A percentile compares a stretch with the other conserved stretches of the same genome.
Evolutionary conservation across 2,329 filamentous ascomycete genomes (phyloP).

Genomic region (Cryphonectria japonica): DNA sequence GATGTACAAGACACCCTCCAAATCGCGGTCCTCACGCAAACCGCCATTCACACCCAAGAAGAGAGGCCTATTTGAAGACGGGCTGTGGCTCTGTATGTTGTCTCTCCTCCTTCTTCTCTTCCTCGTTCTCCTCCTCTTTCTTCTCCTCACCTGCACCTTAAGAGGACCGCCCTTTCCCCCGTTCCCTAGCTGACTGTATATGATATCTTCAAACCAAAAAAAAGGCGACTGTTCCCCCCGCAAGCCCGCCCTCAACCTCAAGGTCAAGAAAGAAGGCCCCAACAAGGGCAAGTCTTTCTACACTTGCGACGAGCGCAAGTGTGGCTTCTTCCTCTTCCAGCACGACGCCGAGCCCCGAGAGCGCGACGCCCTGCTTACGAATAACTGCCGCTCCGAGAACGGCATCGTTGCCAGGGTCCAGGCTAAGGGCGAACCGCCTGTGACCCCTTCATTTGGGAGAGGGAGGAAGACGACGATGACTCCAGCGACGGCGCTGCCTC

Average conservation of each 20-base stretch:
- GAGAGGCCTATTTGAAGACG: conserved; percentile 33
- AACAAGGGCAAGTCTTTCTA: conserved; percentile 50
- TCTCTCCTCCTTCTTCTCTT: neutral
- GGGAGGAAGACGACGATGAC: neutral
- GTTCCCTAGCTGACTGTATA: neutral
- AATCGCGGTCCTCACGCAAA: conserved; percentile 7
- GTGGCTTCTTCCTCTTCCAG: conserved; percentile 51
- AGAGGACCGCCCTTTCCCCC: neutral
- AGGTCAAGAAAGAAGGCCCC: conserved; percentile 42
- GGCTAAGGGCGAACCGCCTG: conserved; percentile 21
- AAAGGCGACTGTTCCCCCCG: conserved; percentile 50
- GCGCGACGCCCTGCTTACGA: conserved; percentile 29
- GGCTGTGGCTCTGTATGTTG: conserved; percentile 36
- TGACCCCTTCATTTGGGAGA: conserved; percentile 1
- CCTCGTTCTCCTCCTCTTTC: neutral
- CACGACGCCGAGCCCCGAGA: conserved; percentile 43
- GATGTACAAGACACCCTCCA: conserved; percentile 29
- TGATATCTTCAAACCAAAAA: neutral
- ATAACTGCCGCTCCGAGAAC: conserved; percentile 30
- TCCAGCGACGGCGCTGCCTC: neutral
- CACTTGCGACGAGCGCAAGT: conserved; percentile 43
- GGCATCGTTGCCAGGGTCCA: conserved; percentile 22
- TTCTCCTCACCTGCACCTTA: neutral
- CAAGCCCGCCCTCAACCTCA: conserved; percentile 40
- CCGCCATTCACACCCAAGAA: conserved; percentile 16